Conservation (phyloP, 768 basidiomycete species). For the Hortiboletus campestris region DNA sequence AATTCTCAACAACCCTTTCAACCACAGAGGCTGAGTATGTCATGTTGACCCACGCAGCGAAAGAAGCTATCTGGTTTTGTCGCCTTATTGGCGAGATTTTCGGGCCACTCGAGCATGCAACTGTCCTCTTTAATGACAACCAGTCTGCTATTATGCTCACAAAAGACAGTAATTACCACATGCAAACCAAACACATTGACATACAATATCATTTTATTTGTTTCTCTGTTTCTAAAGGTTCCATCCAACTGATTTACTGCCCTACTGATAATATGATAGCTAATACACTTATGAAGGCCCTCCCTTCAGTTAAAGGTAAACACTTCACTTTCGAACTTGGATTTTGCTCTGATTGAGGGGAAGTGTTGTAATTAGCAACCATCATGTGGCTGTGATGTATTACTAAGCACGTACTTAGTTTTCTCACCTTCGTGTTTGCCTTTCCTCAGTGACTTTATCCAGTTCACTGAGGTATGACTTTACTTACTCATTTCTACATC, state of each 20-base stretch:
- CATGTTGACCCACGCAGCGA: neutral
- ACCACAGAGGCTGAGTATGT: neutral
- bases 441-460: no score
- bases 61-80: neutral
- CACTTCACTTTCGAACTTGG: neutral
- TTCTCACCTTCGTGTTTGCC: no score
- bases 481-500: no score
- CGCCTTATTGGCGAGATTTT: neutral
- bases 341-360: neutral
- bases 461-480: no score
- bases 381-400: no score
- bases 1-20: no score
- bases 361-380: no score
- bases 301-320: neutral
- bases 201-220: conserved; percentile 2
- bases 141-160: neutral
- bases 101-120: neutral
- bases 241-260: neutral
- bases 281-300: conserved; percentile 1
- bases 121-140: neutral
- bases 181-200: neutral
- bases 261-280: no score
- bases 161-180: neutral
- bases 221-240: neutral
- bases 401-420: no score